A percentile compares a stretch with the other conserved stretches of the same genome.
These are phyloP conservation scores for Tetrastigma voinierianum DNA, from an alignment of 164 flowering plant species.

Conservation along the genomic window DNA sequence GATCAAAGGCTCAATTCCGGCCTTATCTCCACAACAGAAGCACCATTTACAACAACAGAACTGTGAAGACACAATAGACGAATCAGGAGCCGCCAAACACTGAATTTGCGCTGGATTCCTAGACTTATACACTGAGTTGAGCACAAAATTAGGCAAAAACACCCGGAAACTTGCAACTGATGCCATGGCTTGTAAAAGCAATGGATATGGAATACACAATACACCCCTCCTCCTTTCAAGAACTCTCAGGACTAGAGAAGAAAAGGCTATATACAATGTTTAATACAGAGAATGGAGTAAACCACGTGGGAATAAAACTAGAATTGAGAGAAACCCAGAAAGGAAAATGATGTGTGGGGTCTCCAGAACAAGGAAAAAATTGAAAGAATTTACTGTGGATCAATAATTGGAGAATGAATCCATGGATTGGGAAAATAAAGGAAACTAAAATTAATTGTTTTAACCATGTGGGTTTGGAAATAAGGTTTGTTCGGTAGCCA, in stretches of 20 bases:
- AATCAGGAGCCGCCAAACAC: conserved; percentile 27
- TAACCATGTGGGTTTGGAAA: no score
- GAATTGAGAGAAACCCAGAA: conserved; percentile 1
- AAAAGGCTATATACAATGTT: no score
- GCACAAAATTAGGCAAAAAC: conserved; percentile 15
- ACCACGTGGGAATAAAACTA: not conserved
- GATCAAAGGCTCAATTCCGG: conserved; percentile 19
- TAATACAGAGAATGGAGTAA: not conserved
- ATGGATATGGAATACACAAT: not conserved
- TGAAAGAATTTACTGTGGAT: no score
- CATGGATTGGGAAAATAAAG: no score
- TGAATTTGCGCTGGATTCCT: conserved; percentile 19
- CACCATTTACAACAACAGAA: conserved; percentile 27
- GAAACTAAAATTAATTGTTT: no score
- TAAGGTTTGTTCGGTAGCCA: no score
- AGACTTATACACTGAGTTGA: conserved; percentile 17
- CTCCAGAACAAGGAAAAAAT: not conserved
- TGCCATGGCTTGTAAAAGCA: conserved; percentile 27
- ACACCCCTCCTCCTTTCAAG: not conserved
- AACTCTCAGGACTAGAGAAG: no score
- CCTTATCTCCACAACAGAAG: conserved; percentile 23
- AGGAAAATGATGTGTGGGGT: not conserved
- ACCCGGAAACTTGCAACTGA: conserved; percentile 22
- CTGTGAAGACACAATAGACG: conserved; percentile 26
- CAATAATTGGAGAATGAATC: no score